A percentile compares a stretch with the other conserved stretches of the same genome.
Evolutionary conservation across 805 yeast species (phyloP).

Genomic region (Jamesozyma spencerorum): DNA sequence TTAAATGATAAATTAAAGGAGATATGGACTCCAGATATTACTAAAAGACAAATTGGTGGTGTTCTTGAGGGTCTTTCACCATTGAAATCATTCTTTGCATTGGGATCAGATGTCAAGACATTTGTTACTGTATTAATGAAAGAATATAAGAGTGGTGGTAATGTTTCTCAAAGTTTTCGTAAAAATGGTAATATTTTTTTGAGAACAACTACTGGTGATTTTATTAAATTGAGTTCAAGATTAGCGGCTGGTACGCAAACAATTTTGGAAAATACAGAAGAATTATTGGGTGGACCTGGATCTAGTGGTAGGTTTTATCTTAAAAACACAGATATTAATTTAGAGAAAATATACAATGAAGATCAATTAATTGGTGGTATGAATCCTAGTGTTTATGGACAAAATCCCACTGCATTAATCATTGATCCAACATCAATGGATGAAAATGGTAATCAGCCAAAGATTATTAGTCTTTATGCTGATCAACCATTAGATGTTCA

Average conservation of each 20-base stretch:
- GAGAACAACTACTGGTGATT: conserved; percentile 68
- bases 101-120: conserved; percentile 71
- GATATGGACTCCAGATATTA: conserved; percentile 86
- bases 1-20: conserved; percentile 48
- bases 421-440: conserved; percentile 14
- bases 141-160: conserved; percentile 62
- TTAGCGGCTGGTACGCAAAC: conserved; percentile 84
- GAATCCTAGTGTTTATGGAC: conserved; percentile 28
- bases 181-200: conserved; percentile 70
- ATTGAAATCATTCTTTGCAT: conserved; percentile 60
- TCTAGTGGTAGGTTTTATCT: conserved; percentile 35
- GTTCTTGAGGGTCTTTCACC: conserved; percentile 81
- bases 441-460: conserved; percentile 20
- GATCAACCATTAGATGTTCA: conserved; percentile 67
- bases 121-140: conserved; percentile 62
- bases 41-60: conserved; percentile 69
- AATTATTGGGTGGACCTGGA: conserved; percentile 67
- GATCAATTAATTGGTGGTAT: conserved; percentile 30
- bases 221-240: conserved; percentile 73
- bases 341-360: conserved; percentile 24
- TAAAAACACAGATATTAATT: conserved; percentile 6
- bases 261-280: conserved; percentile 70
- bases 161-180: conserved; percentile 58
- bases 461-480: conserved; percentile 62
- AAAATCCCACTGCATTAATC: conserved; percentile 21